phyloP scores from a whole-genome alignment of 148 eudicot genomes.

The Chenopodium formosanum region DNA sequence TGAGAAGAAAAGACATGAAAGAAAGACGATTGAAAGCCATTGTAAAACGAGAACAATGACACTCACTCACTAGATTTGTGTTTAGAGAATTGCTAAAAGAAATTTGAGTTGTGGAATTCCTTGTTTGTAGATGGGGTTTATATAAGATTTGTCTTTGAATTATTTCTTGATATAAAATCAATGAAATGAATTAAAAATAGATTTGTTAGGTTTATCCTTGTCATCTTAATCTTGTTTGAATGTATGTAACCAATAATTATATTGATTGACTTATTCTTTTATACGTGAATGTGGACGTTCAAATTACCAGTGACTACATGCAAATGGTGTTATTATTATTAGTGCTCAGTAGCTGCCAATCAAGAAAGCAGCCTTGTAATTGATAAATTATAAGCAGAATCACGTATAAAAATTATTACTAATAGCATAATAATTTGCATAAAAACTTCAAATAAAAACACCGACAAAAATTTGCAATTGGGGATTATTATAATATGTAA shows the following conservation, averaged over 20 bases:
- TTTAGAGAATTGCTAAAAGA: not conserved
- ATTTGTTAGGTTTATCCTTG: not conserved
- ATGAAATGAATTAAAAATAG: not conserved
- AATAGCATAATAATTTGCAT: not conserved
- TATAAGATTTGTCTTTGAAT: not conserved
- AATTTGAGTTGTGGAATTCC: not conserved
- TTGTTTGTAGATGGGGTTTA: not conserved
- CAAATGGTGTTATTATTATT: too few relatives aligned
- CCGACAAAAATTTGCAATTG: not conserved
- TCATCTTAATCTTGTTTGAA: not conserved
- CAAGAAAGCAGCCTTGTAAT: not conserved
- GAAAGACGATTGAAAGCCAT: conserved; percentile 6
- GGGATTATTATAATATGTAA: not conserved
- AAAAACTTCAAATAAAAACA: not conserved
- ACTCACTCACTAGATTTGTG: not conserved
- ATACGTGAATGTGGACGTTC: not conserved
- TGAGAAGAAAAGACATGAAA: not conserved
- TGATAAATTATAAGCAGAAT: not conserved
- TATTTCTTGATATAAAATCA: not conserved
- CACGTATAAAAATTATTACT: not conserved
- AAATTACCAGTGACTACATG: not conserved
- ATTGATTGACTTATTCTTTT: not conserved
- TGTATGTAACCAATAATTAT: too few relatives aligned
- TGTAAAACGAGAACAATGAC: not conserved
- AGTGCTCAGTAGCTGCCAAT: not conserved